Evolutionary conservation across 1,284 basidiomycete species (phyloP), one percentile per base, ranked within the genome.

Genomic region (Ustilago shanxiensis): DNA sequence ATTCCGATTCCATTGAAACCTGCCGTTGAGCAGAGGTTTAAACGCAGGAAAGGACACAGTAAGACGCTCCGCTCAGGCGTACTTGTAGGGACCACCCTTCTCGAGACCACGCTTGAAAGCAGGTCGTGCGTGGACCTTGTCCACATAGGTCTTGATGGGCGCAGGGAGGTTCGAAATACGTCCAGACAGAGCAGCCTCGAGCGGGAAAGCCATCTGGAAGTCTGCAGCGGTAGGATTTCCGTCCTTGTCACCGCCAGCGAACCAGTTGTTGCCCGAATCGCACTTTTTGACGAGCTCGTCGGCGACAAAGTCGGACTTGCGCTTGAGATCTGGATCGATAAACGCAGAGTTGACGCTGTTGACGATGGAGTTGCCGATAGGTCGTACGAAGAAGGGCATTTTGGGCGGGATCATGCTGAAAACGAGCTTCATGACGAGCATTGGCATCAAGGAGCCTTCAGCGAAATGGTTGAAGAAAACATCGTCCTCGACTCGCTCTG

Each of bases 201-300:
- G 62, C 1, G 82, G 81, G 79, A 83, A 85, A 11, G 79, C 61
- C 82, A 86, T 83, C 66, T 85, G 83, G 61, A 81, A 86, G 60
- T 85, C 83, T 33, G 84, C 83, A 5, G 82, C 65, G 20, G 83
- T 85, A 10, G 83, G 83, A 24, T 82, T 81, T 59, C 80, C 81
- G 26, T 83, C 77, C 60, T 72, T 82, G 67, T 85, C 84, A 14
- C 84, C 84, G 3, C 83, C 83, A 3, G 84, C 82, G 24, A 84
- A 76, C 80, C 83, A 85, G 3, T 44, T 63, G n/a, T 71, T 71
- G 45, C 77, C 82, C 14, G 53, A 60, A 22, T 62, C 56, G 20
- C 56, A 55, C 44, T 79, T 70, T 56, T 82, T 80, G 47, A 56
- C 65, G 31, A 84, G 72, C 44, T 73, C 68, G 29, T 66, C 72